Percentiles rank a stretch among this genome's conserved stretches.
Conservation (phyloP, 2,329 filamentous ascomycete genomes). For the Botrytis tulipae region DNA sequence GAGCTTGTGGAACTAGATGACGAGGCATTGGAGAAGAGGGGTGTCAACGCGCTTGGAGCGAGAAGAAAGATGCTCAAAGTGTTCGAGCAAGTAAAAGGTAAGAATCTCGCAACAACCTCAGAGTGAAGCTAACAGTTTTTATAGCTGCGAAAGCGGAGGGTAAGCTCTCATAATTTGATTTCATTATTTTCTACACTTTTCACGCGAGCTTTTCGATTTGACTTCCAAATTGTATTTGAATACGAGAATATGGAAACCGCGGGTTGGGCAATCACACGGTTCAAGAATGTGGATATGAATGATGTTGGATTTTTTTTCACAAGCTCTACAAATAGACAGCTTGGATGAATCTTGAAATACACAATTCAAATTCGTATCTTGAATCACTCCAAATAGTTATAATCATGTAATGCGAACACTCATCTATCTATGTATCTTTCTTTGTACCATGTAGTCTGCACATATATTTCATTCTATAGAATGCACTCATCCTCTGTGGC, state of each 20-base stretch:
- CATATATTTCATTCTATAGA: not conserved
- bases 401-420: slow-evolving; percentile 4
- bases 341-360: slow-evolving; percentile 15
- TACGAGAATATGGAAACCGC: not conserved
- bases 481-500: not conserved
- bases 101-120: slow-evolving; percentile 27
- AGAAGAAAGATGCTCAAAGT: slow-evolving; percentile 99
- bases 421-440: slow-evolving; percentile 1
- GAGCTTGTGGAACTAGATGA: slow-evolving; percentile 91
- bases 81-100: slow-evolving; percentile 90
- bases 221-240: slow-evolving; percentile 9
- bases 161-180: slow-evolving; percentile 53
- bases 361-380: not conserved
- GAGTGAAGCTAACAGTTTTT: slow-evolving; percentile 34
- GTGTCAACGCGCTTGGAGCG: slow-evolving; percentile 92
- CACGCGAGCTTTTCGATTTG: not conserved
- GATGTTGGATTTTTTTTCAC: slow-evolving; percentile 19
- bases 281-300: slow-evolving; percentile 5
- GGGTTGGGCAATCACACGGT: not conserved
- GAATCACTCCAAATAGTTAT: not conserved
- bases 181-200: slow-evolving; percentile 12
- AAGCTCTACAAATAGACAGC: not conserved
- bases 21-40: slow-evolving; percentile 85
- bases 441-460: not conserved
- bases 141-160: slow-evolving; percentile 71